Conservation (phyloP, 129 eudicot genomes). For the Tanacetum coccineum region DNA sequence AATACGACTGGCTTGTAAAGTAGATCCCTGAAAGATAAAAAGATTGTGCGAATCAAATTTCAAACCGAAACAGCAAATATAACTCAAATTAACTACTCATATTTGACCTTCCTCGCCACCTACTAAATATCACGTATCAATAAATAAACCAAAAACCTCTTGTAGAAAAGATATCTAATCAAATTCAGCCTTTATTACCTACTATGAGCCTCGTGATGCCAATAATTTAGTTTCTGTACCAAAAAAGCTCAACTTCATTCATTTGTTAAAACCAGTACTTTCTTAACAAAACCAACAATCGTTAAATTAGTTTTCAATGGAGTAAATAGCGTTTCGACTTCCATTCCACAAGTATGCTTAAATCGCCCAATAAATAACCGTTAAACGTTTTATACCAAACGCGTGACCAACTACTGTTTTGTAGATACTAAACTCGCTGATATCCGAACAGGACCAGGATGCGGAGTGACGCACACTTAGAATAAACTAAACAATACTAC, state of each 20-base stretch:
- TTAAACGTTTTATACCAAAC: too few relatives aligned
- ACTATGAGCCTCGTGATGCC: constrained; percentile 5
- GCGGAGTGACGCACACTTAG: too few relatives aligned
- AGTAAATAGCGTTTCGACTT: background rate
- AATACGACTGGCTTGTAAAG: constrained; percentile 64
- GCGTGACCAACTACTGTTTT: too few relatives aligned
- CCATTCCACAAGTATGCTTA: too few relatives aligned
- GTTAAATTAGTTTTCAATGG: background rate
- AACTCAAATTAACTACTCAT: background rate
- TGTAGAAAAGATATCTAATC: constrained; percentile 1
- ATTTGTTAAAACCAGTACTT: background rate
- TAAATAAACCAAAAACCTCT: background rate
- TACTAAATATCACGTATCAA: constrained; percentile 7
- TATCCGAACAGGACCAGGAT: too few relatives aligned
- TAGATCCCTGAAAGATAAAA: constrained; percentile 45
- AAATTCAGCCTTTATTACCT: background rate
- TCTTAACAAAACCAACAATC: too few relatives aligned
- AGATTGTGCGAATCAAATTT: constrained; percentile 5
- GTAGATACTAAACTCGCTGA: too few relatives aligned
- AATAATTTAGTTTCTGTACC: background rate
- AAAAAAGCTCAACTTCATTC: background rate
- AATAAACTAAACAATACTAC: too few relatives aligned
- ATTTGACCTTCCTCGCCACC: constrained; percentile 6
- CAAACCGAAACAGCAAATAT: constrained; percentile 4
- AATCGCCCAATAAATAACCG: too few relatives aligned